Evolutionary conservation across 106 monocot species (phyloP), one percentile per base, ranked within the genome.

Genomic region (Phalaenopsis equestris): DNA sequence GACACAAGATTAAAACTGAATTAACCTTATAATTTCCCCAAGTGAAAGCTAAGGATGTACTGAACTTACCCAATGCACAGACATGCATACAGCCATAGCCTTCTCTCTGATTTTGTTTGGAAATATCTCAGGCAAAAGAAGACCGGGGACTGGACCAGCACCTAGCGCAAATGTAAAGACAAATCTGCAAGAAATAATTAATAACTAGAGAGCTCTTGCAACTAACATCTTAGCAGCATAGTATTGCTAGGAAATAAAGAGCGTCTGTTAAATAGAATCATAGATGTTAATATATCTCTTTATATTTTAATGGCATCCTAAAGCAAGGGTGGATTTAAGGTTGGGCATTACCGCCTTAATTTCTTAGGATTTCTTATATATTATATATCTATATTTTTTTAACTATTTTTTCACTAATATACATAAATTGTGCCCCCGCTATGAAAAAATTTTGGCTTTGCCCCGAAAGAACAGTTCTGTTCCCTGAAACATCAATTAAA

Each of bases 101-200:
- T 95, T 99, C 15, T 92, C 99, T 46, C 99, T 88, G 72, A 99
- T 99, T 78, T 79, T 92, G 82, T 87, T 95, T 2, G 99, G 86
- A 79, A 99, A 99, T 21, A 99, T 99, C 80, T 99, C 99, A 81
- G 95, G 90, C 64, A 99, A 84, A 75, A 99, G 93, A 84, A 99
- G 92, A 83, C 95, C 95, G 42, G 99, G 99, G 16, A 99, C 94
- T 42, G 99, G 99, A 19, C 99, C 99, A 75, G 99, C 99, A 84
- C 99, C 99, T 70, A 91, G 56, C 30, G 93, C 80, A 87, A 96
- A 96, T 65, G 93, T 52, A 80, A 96, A 84, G 55, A 96, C 96
- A 90, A 90, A 96, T 77, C 93, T 96, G 88, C 76, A 85, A 46
- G 48, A 18, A 56, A 52, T 77, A 76, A 41, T 10, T 23, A 55